phyloP scores from a whole-genome alignment of 495 filamentous ascomycete species.

The Parathielavia appendiculata region DNA sequence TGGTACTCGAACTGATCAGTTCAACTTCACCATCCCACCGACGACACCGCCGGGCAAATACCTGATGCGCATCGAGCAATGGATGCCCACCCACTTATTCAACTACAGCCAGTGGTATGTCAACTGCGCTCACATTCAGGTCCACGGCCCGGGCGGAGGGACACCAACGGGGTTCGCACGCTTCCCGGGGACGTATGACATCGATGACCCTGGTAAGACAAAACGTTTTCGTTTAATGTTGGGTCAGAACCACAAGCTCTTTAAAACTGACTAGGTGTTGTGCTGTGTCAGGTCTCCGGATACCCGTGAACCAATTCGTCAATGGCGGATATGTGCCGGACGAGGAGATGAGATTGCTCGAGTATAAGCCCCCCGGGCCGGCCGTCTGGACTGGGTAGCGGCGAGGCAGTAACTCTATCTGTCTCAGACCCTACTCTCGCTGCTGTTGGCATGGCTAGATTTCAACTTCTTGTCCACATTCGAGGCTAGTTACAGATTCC shows the following conservation, averaged over 20 bases:
- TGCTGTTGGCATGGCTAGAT: too few species aligned
- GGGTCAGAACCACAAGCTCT: background rate
- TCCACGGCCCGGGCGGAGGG: slow-evolving; percentile 3
- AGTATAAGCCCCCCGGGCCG: background rate
- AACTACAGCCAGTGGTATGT: slow-evolving; percentile 8
- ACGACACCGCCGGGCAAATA: slow-evolving; percentile 41
- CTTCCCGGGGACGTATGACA: background rate
- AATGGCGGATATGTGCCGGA: background rate
- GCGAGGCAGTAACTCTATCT: too few species aligned
- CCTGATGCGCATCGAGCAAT: slow-evolving; percentile 28
- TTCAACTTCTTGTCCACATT: too few species aligned
- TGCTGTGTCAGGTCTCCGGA: background rate
- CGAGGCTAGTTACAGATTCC: too few species aligned
- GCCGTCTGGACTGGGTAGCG: background rate
- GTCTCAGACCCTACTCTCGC: too few species aligned
- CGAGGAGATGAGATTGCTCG: background rate
- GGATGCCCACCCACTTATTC: background rate
- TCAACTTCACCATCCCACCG: slow-evolving; percentile 36
- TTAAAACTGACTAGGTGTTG: background rate
- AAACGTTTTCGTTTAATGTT: too few species aligned
- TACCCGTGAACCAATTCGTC: background rate
- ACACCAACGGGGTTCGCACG: slow-evolving; percentile 1
- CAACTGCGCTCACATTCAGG: slow-evolving; percentile 3
- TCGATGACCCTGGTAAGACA: background rate
- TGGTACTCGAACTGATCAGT: slow-evolving; percentile 11